A percentile compares a stretch with the other conserved stretches of the same genome.
Evolutionary conservation across 2,329 filamentous ascomycete species (phyloP).

Genomic region (Elsinoe ampelina): DNA sequence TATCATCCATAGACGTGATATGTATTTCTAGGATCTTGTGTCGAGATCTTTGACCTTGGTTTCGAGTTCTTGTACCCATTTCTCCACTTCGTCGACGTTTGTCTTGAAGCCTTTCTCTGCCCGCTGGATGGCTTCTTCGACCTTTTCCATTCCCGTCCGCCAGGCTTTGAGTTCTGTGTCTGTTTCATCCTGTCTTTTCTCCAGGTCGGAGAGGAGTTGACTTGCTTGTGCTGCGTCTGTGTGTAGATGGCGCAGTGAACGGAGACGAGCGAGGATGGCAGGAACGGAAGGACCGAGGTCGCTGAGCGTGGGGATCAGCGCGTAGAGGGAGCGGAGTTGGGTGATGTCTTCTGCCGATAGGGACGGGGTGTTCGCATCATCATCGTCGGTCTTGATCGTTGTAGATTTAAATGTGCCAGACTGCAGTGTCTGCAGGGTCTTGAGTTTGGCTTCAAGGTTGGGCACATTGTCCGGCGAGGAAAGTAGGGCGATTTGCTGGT

Average conservation of each 20-base stretch:
- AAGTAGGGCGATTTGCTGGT: conserved; percentile 69
- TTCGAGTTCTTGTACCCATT: conserved; percentile 83
- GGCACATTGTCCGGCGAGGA: conserved; percentile 58
- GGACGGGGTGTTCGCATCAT: conserved; percentile 22
- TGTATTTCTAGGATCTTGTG: neutral
- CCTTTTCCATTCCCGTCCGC: conserved; percentile 68
- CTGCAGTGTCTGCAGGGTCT: conserved; percentile 64
- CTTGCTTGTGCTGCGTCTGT: conserved; percentile 75
- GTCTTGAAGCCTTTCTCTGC: conserved; percentile 61
- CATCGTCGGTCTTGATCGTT: conserved; percentile 18
- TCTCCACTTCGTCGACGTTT: conserved; percentile 78
- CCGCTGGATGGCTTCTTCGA: conserved; percentile 65
- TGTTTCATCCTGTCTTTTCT: conserved; percentile 73
- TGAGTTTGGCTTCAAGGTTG: conserved; percentile 57
- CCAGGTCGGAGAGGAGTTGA: conserved; percentile 66
- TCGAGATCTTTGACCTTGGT: conserved; percentile 50
- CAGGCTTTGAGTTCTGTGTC: conserved; percentile 75
- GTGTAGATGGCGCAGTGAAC: conserved; percentile 76
- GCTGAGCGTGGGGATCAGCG: conserved; percentile 80
- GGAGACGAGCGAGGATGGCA: conserved; percentile 71
- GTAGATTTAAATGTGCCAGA: conserved; percentile 19
- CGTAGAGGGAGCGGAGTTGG: conserved; percentile 88
- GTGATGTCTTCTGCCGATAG: conserved; percentile 57
- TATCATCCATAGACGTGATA: neutral
- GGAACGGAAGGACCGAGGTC: conserved; percentile 76